Conservation (phyloP, 495 filamentous ascomycete genomes). For the Xylaria longipes region DNA sequence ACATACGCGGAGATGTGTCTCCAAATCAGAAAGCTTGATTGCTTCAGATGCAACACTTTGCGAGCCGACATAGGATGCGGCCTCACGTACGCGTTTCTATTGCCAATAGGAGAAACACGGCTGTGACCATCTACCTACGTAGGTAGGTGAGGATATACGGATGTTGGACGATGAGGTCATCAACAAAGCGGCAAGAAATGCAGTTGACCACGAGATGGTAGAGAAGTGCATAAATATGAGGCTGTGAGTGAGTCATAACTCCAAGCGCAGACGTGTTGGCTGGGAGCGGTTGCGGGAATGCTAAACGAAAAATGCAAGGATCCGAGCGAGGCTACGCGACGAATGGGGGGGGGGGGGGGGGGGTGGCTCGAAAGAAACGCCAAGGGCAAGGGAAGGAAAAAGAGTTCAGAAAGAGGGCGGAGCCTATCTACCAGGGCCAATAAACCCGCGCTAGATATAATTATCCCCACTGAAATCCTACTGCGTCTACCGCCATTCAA, state of each 20-base stretch:
- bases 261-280: constrained; percentile 9
- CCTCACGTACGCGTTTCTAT: background rate
- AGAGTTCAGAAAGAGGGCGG: constrained; percentile 1
- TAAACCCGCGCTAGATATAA: background rate
- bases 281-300: constrained; percentile 25
- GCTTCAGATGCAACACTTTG: constrained; percentile 7
- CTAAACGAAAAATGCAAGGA: constrained; percentile 15
- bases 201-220: constrained; percentile 15
- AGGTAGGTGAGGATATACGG: background rate
- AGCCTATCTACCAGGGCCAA: constrained; percentile 20
- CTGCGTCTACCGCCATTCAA: constrained; percentile 35
- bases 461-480: constrained; percentile 25
- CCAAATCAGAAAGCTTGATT: background rate
- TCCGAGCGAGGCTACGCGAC: constrained; percentile 20
- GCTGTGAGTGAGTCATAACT: constrained; percentile 28
- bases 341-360: constrained; percentile 16
- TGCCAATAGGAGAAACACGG: background rate
- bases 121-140: background rate
- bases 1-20: background rate
- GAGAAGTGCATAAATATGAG: constrained; percentile 26
- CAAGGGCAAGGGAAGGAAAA: background rate
- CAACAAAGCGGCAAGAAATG: constrained; percentile 5
- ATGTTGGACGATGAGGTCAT: background rate
- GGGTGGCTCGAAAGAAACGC: constrained; percentile 25
- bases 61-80: background rate